phyloP scores from a whole-genome alignment of 768 basidiomycete species.

The Suillus cothurnatus region DNA sequence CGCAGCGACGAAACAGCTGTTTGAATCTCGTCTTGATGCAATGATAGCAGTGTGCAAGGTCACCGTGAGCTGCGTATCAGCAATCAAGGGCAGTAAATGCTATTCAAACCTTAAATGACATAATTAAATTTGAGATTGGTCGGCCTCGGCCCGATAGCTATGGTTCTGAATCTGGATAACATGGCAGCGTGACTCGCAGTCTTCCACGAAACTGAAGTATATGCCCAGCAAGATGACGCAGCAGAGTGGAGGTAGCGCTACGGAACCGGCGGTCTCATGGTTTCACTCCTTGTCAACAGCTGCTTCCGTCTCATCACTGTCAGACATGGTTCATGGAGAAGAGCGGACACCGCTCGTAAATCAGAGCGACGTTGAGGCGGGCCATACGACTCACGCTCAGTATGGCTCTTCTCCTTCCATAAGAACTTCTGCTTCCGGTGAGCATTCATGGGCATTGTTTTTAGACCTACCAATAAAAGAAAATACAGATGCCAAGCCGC shows the following conservation, averaged over 20 bases:
- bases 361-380: slow-evolving; percentile 29
- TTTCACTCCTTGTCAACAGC: slow-evolving; percentile 27
- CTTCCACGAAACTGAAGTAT: neutral
- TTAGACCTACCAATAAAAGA: neutral
- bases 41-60: neutral
- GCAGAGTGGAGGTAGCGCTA: neutral
- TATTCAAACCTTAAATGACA: too few species aligned
- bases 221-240: slow-evolving; percentile 14
- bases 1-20: neutral
- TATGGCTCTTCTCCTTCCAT: slow-evolving; percentile 22
- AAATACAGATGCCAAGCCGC: slow-evolving; percentile 9
- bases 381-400: slow-evolving; percentile 8
- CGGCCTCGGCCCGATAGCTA: too few species aligned
- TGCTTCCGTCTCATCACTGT: slow-evolving; percentile 30
- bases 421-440: slow-evolving; percentile 24
- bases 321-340: slow-evolving; percentile 21
- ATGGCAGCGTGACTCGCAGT: neutral
- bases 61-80: neutral
- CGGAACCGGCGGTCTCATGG: slow-evolving; percentile 5
- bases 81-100: too few species aligned
- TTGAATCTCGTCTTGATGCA: neutral
- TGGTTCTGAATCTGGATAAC: too few species aligned
- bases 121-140: too few species aligned
- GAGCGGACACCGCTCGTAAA: slow-evolving; percentile 28
- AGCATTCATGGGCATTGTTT: neutral